Evolutionary conservation across 2,329 filamentous ascomycete genomes (phyloP).

Genomic region (Escovopsis sp.): DNA sequence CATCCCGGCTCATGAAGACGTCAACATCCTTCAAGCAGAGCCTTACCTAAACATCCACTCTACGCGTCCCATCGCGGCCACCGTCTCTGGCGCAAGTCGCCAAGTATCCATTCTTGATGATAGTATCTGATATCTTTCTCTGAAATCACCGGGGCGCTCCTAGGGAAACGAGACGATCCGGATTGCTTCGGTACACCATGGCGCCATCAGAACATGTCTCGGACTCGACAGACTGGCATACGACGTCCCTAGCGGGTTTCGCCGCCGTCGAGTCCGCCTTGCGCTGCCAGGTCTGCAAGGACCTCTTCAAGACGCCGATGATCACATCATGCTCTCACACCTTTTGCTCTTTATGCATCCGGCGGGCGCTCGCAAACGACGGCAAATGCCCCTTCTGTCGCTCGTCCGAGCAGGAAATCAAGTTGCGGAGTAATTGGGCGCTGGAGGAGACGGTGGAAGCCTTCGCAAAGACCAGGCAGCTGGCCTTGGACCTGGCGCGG

Average conservation of each 20-base stretch:
- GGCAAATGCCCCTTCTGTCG: constrained; percentile 82
- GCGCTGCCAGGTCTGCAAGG: constrained; percentile 95
- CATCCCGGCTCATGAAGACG: too few species aligned
- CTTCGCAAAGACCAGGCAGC: constrained; percentile 52
- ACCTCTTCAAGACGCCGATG: constrained; percentile 90
- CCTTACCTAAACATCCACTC: background rate
- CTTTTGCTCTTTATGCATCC: constrained; percentile 92
- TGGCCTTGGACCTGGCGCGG: constrained; percentile 50
- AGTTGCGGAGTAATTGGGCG: constrained; percentile 70
- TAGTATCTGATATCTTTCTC: too few species aligned
- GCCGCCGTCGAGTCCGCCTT: constrained; percentile 67
- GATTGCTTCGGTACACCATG: background rate
- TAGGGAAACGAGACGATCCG: too few species aligned
- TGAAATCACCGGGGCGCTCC: too few species aligned
- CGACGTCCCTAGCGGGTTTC: constrained; percentile 51
- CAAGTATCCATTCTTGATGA: too few species aligned
- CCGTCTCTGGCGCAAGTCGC: background rate
- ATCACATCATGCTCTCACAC: constrained; percentile 91
- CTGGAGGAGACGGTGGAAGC: constrained; percentile 72
- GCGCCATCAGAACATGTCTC: constrained; percentile 29
- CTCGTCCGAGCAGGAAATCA: constrained; percentile 64
- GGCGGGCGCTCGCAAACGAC: constrained; percentile 66
- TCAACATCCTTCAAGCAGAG: too few species aligned
- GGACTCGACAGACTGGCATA: constrained; percentile 76
- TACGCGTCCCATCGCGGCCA: constrained; percentile 5